Evolutionary conservation across 805 yeast species (phyloP).

Genomic region (Saturnispora kantuleensis): DNA sequence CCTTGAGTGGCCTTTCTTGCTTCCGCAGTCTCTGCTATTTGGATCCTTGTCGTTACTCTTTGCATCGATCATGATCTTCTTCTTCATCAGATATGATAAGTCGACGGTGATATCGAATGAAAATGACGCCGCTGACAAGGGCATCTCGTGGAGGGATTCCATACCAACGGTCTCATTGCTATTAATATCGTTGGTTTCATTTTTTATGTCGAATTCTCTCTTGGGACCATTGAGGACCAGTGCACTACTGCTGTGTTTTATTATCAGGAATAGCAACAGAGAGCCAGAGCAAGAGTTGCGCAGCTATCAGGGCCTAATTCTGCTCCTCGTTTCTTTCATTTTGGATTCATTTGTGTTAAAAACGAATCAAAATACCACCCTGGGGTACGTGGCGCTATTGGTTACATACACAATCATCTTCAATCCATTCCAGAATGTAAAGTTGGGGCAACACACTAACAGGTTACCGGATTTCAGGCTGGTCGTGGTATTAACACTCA

Average conservation of each 20-base stretch:
- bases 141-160: background rate
- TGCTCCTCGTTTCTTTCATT: slow-evolving; percentile 4
- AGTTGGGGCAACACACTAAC: background rate
- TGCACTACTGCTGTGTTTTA: slow-evolving; percentile 15
- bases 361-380: background rate
- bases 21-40: slow-evolving; percentile 13
- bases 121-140: background rate
- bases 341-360: slow-evolving; percentile 4
- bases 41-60: slow-evolving; percentile 16
- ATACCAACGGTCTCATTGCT: slow-evolving; percentile 3
- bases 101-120: background rate
- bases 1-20: background rate
- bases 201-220: slow-evolving; percentile 18
- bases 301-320: background rate
- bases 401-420: slow-evolving; percentile 5
- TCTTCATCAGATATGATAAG: slow-evolving; percentile 5
- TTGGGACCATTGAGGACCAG: slow-evolving; percentile 22
- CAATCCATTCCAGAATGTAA: background rate
- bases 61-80: slow-evolving; percentile 4
- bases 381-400: slow-evolving; percentile 8
- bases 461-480: slow-evolving; percentile 3
- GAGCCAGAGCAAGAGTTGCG: background rate
- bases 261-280: slow-evolving; percentile 15
- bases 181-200: slow-evolving; percentile 13
- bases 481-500: background rate